Evolutionary conservation across 1,284 basidiomycete species (phyloP), one percentile per base, ranked within the genome.

Genomic region (Cryptococcus wingfieldii): DNA sequence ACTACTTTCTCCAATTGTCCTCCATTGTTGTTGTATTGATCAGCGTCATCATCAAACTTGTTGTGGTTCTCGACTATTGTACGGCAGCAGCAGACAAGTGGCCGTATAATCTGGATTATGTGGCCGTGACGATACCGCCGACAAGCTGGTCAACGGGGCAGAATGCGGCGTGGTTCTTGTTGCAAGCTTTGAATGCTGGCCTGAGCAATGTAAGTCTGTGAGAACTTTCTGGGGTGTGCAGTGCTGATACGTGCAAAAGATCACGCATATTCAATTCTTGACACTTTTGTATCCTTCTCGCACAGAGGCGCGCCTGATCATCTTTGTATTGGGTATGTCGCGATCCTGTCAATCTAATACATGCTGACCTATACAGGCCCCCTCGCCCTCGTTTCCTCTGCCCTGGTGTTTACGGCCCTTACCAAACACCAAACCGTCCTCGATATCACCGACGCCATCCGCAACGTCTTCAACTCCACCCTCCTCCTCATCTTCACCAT

Each of bases 191-290:
- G 10, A 89, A 89, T 9, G 89, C 87, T 9, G 87, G 84, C 8
- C 78, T 96, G 44, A 88, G 91, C 31, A 92, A 95, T 80, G 90
- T 89, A 58, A 55, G 83, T 50, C 23, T 8, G 31, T 31, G 23
- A 13, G 43, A 10, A 1, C 37, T 38, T 23, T 14, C 10, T 46
- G 5, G 1, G 42, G 31, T 23, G n/a, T 23, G 28, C 19, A 28
- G 42, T 38, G 13, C 23, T 38, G 39, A 50, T 31, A 28, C 34
- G n/a, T 16, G 38, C 31, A 54, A 5, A 71, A 96, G 90, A 87
- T 92, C 58, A 96, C 95, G 0, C 94, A 98, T 77, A 97, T 99
- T 53, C 96, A 98, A 74, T 98, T 98, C 77, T 81, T 99, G 54
- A 96, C 95, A 3, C 83, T 98, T 5, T 83, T 99, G 18, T 99